phyloP scores from a whole-genome alignment of 768 basidiomycete species.

The Mrakia hoshinonis region DNA sequence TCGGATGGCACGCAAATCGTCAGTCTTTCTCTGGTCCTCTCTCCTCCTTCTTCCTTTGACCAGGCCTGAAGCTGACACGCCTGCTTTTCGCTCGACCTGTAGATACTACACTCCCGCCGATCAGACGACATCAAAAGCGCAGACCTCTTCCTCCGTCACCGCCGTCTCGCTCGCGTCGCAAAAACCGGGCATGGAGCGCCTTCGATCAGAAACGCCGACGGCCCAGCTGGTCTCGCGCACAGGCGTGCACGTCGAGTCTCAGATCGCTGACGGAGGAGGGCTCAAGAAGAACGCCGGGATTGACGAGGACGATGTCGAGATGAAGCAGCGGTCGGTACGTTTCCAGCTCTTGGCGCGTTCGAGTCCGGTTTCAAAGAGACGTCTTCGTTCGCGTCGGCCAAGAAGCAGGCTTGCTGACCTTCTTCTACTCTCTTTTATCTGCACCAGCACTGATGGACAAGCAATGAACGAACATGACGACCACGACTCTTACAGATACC shows the following conservation, averaged over 20 bases:
- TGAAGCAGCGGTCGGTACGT: constrained; percentile 31
- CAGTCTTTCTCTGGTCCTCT: not conserved
- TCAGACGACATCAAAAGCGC: constrained; percentile 33
- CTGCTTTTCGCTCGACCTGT: not conserved
- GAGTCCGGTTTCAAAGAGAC: too few relatives aligned
- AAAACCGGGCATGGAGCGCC: constrained; percentile 16
- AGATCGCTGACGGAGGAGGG: constrained; percentile 41
- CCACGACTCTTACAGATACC: too few relatives aligned
- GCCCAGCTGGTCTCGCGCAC: constrained; percentile 31
- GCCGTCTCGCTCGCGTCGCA: constrained; percentile 13
- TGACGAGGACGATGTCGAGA: constrained; percentile 28
- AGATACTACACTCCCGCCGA: constrained; percentile 8
- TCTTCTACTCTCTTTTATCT: too few relatives aligned
- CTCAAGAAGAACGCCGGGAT: constrained; percentile 31
- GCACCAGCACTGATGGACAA: too few relatives aligned
- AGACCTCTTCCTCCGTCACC: constrained; percentile 31
- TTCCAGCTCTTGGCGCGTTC: too few relatives aligned
- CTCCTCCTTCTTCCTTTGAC: not conserved
- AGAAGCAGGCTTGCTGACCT: too few relatives aligned
- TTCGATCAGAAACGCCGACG: constrained; percentile 36
- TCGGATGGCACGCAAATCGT: constrained; percentile 60
- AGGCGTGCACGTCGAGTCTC: constrained; percentile 40
- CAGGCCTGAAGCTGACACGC: not conserved
- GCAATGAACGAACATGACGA: too few relatives aligned
- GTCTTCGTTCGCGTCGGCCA: too few relatives aligned